A percentile compares a stretch with the other conserved stretches of the same genome.
Evolutionary conservation across 108 stramenopile genomes (phyloP).

Genomic region (Cylindrotheca closterium): DNA sequence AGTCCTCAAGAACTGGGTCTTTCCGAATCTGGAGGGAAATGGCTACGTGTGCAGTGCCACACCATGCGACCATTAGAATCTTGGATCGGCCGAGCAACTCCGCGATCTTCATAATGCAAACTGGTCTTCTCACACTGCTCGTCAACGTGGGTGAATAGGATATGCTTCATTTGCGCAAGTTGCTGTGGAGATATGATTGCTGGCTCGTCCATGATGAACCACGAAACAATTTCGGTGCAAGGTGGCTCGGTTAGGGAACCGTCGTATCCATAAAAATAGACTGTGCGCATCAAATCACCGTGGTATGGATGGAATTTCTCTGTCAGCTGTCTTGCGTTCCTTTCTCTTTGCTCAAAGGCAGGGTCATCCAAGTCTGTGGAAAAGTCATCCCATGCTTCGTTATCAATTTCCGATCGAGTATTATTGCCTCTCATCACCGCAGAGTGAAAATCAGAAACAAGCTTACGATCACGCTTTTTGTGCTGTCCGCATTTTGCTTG

Average conservation of each 20-base stretch:
- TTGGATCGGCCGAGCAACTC: constrained; percentile 74
- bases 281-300: constrained; percentile 45
- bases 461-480: constrained; percentile 18
- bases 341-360: constrained; percentile 1
- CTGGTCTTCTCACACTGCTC: constrained; percentile 60
- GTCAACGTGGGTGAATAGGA: constrained; percentile 73
- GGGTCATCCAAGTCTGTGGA: constrained; percentile 21
- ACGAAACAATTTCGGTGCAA: constrained; percentile 73
- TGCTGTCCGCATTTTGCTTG: constrained; percentile 20
- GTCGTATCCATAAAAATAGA: constrained; percentile 74
- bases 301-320: constrained; percentile 65
- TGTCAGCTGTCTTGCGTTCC: neutral
- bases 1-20: too few relatives aligned
- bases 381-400: constrained; percentile 8
- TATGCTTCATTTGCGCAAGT: constrained; percentile 62
- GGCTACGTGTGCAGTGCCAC: constrained; percentile 44
- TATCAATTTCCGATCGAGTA: neutral
- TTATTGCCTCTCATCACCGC: constrained; percentile 9
- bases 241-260: constrained; percentile 87
- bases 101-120: constrained; percentile 53
- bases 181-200: constrained; percentile 59
- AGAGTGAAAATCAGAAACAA: constrained; percentile 14
- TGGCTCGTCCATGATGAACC: constrained; percentile 74
- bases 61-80: constrained; percentile 43
- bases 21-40: constrained; percentile 38